Base-by-base conservation (phyloP, 139 green algal species). In the Asterochloris erici region DNA sequence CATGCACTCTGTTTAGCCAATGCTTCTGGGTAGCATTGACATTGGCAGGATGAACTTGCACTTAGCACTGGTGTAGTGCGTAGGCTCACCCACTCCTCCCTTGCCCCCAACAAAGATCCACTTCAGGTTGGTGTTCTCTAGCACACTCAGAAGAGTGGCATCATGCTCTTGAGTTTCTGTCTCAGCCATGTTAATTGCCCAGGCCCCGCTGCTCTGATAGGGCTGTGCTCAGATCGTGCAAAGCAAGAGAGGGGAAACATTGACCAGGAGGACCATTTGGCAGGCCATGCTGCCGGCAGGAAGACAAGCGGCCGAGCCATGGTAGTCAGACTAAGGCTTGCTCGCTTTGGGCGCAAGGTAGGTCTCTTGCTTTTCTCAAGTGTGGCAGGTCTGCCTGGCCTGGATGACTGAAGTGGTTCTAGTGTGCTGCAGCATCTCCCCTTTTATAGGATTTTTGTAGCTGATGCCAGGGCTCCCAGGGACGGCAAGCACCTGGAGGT, bases 51-150 rank as follows among this genome's bases (percentile, higher is more conserved):
- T 15, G 16, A 54, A 54, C 38, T 54, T 54, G 4, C 38, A 54
- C 38, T 54, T 6, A 54, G 38, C 38, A 54, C 6, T 54, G 38
- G 38, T 54, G 38, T 54, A 27, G 2, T 54, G 6, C 6, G 4
- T 54, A 10, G 38, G 38, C 38, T 54, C 38, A 54, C 38, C 38
- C 15, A 86, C 83, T 62, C 95, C 95, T 26, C 95, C 95, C 81
- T 98, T 98, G 60, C 95, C 95, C 23, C 95, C 95, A 21, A 98
- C 94, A 81, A 98, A 99, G 27, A 99, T 96, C 96, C 96, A 99
- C 79, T 98, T 98, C 26, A 99, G 79, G 11, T 64, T 85, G 0
- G 83, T 90, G 78, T 98, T 92, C 23, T 98, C 94, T 14, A 99
- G 29, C 14, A 99, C 78, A 74, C 97, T 97, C 66, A 93, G 83